Evolutionary conservation across 768 basidiomycete genomes (phyloP).

Genomic region (Lentinula boryana): DNA sequence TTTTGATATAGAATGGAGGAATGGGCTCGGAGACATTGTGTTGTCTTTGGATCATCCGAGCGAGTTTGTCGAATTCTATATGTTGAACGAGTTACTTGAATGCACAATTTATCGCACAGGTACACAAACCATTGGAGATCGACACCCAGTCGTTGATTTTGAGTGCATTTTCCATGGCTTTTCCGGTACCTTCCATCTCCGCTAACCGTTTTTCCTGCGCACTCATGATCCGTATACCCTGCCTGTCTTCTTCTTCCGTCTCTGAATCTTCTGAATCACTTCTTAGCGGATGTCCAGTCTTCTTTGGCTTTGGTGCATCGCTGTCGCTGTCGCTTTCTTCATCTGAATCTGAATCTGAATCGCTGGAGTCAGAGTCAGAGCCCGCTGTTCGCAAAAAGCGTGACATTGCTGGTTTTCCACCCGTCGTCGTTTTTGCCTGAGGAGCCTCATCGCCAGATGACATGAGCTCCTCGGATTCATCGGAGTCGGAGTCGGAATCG

Average conservation of each 20-base stretch:
- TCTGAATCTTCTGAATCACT: conserved; percentile 45
- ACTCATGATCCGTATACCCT: conserved; percentile 72
- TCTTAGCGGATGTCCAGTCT: conserved; percentile 29
- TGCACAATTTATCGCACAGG: neutral
- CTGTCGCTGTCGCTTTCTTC: conserved; percentile 53
- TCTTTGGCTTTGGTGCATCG: conserved; percentile 36
- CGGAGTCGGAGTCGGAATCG: conserved; percentile 74
- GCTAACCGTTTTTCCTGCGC: conserved; percentile 89
- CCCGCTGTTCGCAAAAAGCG: conserved; percentile 68
- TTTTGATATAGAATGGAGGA: conserved; percentile 80
- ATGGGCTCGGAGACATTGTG: conserved; percentile 82
- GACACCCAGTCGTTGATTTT: conserved; percentile 97
- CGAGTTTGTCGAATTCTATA: conserved; percentile 93
- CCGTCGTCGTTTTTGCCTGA: conserved; percentile 37
- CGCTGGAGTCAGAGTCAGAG: conserved; percentile 58
- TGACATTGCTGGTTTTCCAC: conserved; percentile 63
- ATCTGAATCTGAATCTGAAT: conserved; percentile 50
- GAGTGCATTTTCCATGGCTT: conserved; percentile 87
- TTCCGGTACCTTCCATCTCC: conserved; percentile 92
- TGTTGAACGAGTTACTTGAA: neutral
- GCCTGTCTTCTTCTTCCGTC: conserved; percentile 60
- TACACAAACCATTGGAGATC: conserved; percentile 72
- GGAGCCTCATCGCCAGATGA: conserved; percentile 58
- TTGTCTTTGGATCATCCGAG: conserved; percentile 84
- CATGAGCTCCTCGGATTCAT: conserved; percentile 73